Percentiles rank a stretch among this genome's conserved stretches.
These are phyloP conservation scores for Ustilago shanxiensis DNA, from an alignment of 1,284 basidiomycete species.

Conservation along the genomic window DNA sequence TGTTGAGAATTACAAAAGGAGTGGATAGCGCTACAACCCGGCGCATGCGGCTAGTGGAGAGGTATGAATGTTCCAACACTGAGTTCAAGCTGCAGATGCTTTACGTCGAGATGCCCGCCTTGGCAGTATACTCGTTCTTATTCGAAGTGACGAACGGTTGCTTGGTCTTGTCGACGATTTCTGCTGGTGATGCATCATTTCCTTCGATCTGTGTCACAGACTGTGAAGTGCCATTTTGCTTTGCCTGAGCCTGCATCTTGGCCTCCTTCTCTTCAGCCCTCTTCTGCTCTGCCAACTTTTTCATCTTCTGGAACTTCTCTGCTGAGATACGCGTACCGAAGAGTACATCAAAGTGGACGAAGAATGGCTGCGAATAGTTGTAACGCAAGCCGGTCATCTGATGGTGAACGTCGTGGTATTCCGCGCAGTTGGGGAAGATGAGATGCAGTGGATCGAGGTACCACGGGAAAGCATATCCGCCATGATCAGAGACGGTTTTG, in stretches of 20 bases:
- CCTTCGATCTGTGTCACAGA: slow-evolving; percentile 1
- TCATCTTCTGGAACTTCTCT: slow-evolving; percentile 66
- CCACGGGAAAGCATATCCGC: slow-evolving; percentile 88
- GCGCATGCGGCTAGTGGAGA: neutral
- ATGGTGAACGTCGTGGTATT: slow-evolving; percentile 99
- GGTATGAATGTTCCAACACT: neutral
- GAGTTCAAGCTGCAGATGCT: neutral
- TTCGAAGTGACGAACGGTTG: slow-evolving; percentile 48
- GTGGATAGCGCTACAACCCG: slow-evolving; percentile 1
- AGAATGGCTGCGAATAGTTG: slow-evolving; percentile 96
- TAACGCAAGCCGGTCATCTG: slow-evolving; percentile 91
- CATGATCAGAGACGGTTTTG: slow-evolving; percentile 98
- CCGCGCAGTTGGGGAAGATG: slow-evolving; percentile 90
- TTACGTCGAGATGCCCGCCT: slow-evolving; percentile 45
- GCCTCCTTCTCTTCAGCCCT: slow-evolving; percentile 28
- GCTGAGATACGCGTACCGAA: slow-evolving; percentile 81
- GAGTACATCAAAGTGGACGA: slow-evolving; percentile 72
- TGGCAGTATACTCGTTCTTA: slow-evolving; percentile 41
- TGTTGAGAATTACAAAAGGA: neutral
- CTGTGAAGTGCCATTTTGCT: neutral
- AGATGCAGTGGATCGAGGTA: slow-evolving; percentile 82
- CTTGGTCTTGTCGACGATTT: slow-evolving; percentile 28
- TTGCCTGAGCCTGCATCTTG: neutral
- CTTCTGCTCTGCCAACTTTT: slow-evolving; percentile 45
- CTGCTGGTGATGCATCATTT: slow-evolving; percentile 35